phyloP scores from a whole-genome alignment of 1,139 yeast species.

The Wickerhamomyces sp. region DNA sequence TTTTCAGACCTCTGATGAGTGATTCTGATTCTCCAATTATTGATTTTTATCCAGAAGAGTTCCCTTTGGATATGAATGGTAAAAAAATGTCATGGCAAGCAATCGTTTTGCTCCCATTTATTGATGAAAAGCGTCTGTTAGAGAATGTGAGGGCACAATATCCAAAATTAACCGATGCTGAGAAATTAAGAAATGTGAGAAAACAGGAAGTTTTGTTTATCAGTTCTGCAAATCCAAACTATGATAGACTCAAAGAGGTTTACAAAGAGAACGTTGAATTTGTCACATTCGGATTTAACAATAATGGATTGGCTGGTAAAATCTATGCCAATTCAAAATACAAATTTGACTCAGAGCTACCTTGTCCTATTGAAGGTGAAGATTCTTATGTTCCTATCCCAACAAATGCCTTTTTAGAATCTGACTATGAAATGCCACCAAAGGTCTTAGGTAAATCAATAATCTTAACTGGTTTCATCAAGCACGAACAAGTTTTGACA shows the following conservation, averaged over 20 bases:
- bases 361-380: conserved; percentile 54
- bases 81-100: conserved; percentile 96
- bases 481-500: conserved; percentile 56
- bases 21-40: conserved; percentile 76
- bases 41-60: conserved; percentile 88
- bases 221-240: conserved; percentile 46
- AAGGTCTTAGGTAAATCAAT: conserved; percentile 66
- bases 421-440: conserved; percentile 58
- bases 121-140: conserved; percentile 74
- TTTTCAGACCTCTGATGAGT: conserved; percentile 80
- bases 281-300: conserved; percentile 41
- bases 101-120: conserved; percentile 83
- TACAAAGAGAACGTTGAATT: conserved; percentile 29
- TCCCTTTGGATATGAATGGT: conserved; percentile 92
- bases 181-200: conserved; percentile 61
- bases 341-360: conserved; percentile 40
- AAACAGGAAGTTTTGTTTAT: conserved; percentile 58
- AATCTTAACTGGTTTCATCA: conserved; percentile 74
- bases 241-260: conserved; percentile 25
- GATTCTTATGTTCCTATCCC: conserved; percentile 50
- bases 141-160: conserved; percentile 64
- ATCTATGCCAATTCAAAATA: conserved; percentile 43
- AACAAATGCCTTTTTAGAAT: conserved; percentile 49
- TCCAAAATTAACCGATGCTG: conserved; percentile 59
- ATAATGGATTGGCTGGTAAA: conserved; percentile 65